Percentiles rank a stretch among this genome's conserved stretches.
Evolutionary conservation across 768 basidiomycete genomes (phyloP).

Genomic region (Steccherinum ochraceum): DNA sequence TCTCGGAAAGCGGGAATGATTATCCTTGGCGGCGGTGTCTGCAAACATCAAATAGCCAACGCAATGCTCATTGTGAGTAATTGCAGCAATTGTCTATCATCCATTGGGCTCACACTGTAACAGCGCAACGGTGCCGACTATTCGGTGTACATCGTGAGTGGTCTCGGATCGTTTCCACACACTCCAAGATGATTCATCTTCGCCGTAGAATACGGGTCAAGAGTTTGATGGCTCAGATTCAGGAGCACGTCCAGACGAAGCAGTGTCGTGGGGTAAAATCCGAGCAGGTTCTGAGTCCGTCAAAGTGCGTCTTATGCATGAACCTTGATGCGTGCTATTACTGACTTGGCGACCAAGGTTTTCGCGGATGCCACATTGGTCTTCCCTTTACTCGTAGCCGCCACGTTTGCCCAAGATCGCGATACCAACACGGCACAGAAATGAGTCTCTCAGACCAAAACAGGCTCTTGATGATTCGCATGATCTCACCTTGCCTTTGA

Average conservation of each 20-base stretch:
- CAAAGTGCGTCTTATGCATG: conserved; percentile 50
- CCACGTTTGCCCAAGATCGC: conserved; percentile 74
- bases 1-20: conserved; percentile 98
- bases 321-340: background rate
- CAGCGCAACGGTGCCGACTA: conserved; percentile 98
- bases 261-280: conserved; percentile 98
- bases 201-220: conserved; percentile 85
- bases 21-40: conserved; percentile 94
- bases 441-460: conserved; percentile 2
- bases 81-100: too few species aligned
- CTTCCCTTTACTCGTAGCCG: conserved; percentile 92
- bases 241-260: conserved; percentile 95
- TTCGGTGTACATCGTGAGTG: conserved; percentile 85
- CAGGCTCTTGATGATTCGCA: too few species aligned
- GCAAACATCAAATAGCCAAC: conserved; percentile 99
- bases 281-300: conserved; percentile 77
- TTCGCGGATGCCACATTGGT: conserved; percentile 97
- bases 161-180: background rate
- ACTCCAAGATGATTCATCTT: background rate
- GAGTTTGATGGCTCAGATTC: conserved; percentile 99
- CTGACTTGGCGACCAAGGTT: too few species aligned
- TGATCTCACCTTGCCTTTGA: too few species aligned
- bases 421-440: too few species aligned
- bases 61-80: conserved; percentile 90
- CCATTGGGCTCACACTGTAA: background rate